Conservation (phyloP, 2,329 filamentous ascomycete genomes). For the Arthrobotrys sinensis region DNA sequence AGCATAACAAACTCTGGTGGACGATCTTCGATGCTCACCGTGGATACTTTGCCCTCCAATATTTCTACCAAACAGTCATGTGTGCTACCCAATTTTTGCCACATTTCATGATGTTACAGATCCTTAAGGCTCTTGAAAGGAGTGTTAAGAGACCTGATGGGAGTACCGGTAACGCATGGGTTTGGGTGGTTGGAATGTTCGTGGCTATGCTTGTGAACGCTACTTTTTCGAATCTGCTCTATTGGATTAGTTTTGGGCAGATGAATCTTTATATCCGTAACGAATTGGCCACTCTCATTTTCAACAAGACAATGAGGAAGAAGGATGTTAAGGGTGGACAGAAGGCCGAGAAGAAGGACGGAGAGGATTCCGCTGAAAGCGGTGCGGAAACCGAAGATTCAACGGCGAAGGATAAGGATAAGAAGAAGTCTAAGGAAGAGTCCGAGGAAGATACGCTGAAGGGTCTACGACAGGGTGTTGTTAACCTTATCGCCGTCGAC, state of each 20-base stretch:
- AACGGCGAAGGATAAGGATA: slow-evolving; percentile 65
- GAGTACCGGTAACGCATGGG: slow-evolving; percentile 73
- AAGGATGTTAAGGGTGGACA: slow-evolving; percentile 80
- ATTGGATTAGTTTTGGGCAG: slow-evolving; percentile 46
- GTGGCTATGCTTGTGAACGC: slow-evolving; percentile 72
- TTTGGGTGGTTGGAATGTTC: slow-evolving; percentile 78
- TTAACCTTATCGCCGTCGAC: slow-evolving; percentile 86
- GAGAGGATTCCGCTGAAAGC: slow-evolving; percentile 64
- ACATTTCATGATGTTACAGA: slow-evolving; percentile 77
- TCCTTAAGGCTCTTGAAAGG: slow-evolving; percentile 77
- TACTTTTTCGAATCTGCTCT: slow-evolving; percentile 34
- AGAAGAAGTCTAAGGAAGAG: slow-evolving; percentile 66
- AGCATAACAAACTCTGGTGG: slow-evolving; percentile 39
- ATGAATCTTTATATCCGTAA: slow-evolving; percentile 74
- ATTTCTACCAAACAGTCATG: slow-evolving; percentile 61
- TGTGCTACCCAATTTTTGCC: slow-evolving; percentile 75
- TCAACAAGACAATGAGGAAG: slow-evolving; percentile 81
- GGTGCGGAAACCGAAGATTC: slow-evolving; percentile 51
- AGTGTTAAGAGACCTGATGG: slow-evolving; percentile 70
- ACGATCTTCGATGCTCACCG: slow-evolving; percentile 60
- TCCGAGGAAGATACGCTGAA: slow-evolving; percentile 72
- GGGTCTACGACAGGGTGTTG: slow-evolving; percentile 78
- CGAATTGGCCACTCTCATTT: slow-evolving; percentile 80
- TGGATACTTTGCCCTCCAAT: slow-evolving; percentile 62
- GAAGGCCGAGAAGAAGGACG: slow-evolving; percentile 69